phyloP scores from a whole-genome alignment of 345 rosid species.

The Pseudoturritis turrita region DNA sequence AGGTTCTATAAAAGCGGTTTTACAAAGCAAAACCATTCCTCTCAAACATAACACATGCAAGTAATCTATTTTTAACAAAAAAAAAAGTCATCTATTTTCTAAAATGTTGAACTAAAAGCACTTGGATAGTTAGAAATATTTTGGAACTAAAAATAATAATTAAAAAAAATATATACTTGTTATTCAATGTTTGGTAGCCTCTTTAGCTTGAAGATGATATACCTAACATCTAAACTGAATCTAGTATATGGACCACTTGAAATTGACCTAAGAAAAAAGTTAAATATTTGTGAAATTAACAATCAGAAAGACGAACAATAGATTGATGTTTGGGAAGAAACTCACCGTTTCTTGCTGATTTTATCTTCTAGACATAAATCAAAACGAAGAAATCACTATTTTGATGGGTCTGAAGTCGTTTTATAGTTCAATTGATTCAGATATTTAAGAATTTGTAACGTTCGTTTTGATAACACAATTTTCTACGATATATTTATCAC shows the following conservation, averaged over 20 bases:
- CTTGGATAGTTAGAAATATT: not conserved
- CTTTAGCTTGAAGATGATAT: conserved; percentile 14
- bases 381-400: not conserved
- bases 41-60: not conserved
- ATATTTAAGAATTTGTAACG: conserved; percentile 10
- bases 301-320: not conserved
- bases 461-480: conserved; percentile 6
- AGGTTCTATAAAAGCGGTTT: not conserved
- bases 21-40: not conserved
- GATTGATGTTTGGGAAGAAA: not conserved
- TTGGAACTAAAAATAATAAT: not conserved
- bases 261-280: not conserved
- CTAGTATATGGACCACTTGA: conserved; percentile 11
- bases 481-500: conserved; percentile 4
- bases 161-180: not conserved
- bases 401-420: not conserved
- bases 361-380: not conserved
- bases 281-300: not conserved
- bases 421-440: not conserved
- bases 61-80: not conserved
- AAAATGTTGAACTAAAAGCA: not conserved
- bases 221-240: conserved; percentile 20
- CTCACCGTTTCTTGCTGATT: conserved; percentile 2
- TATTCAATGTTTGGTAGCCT: conserved; percentile 17
- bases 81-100: conserved; percentile 1